Evolutionary conservation across 345 rosid genomes (phyloP).

Genomic region (Carallia pectinifolia): DNA sequence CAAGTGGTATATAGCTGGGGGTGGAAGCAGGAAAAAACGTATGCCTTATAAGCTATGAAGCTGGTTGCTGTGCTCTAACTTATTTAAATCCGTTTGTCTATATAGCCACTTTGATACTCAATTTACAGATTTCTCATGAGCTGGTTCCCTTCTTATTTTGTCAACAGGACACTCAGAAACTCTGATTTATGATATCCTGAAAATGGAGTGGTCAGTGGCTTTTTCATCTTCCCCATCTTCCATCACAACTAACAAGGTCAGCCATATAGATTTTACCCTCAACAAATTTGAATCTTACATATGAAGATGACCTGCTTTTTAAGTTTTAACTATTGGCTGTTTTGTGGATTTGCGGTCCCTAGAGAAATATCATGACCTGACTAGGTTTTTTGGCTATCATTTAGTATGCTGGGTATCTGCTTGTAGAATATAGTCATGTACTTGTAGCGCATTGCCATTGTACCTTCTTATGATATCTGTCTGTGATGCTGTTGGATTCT

Average conservation of each 20-base stretch:
- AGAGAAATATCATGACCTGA: not conserved
- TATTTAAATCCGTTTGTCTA: not conserved
- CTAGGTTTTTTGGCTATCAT: not conserved
- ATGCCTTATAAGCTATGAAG: slow-evolving; percentile 33
- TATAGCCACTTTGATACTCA: not conserved
- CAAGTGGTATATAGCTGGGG: slow-evolving; percentile 95
- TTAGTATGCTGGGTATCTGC: not conserved
- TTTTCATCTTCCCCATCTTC: slow-evolving; percentile 70
- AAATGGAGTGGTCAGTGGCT: slow-evolving; percentile 81
- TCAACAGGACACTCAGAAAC: slow-evolving; percentile 87
- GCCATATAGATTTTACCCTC: slow-evolving; percentile 1
- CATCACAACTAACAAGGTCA: slow-evolving; percentile 69
- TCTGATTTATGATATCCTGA: slow-evolving; percentile 68
- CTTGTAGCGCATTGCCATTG: not conserved
- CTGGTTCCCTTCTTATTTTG: slow-evolving; percentile 1
- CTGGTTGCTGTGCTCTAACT: not conserved
- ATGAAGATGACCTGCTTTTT: not conserved
- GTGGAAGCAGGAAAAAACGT: slow-evolving; percentile 96
- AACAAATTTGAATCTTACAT: not conserved
- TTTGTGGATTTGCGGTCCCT: not conserved
- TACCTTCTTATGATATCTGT: not conserved
- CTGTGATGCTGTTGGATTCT: slow-evolving; percentile 9
- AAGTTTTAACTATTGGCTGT: not conserved
- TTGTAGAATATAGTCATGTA: not conserved
- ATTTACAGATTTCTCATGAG: not conserved